Evolutionary conservation across 129 eudicot species (phyloP).

Genomic region (Daucus carota): DH1_v3.0 NC_030388.2:24967501-24968000

Average conservation of each 20-base stretch:
- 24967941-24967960: neutral
- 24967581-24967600: slow-evolving; percentile 7
- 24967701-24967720: slow-evolving; percentile 86
- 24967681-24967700: slow-evolving; percentile 93
- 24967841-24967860: too few species aligned
- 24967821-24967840: neutral
- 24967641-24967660: slow-evolving; percentile 91
- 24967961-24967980: neutral
- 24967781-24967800: neutral
- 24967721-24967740: slow-evolving; percentile 91
- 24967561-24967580: slow-evolving; percentile 16
- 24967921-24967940: neutral
- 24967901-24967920: neutral
- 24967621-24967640: slow-evolving; percentile 97
- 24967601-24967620: slow-evolving; percentile 8
- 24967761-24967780: neutral
- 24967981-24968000: neutral
- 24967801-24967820: neutral
- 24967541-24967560: slow-evolving; percentile 55
- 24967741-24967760: slow-evolving; percentile 72
- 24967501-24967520: slow-evolving; percentile 98
- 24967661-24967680: slow-evolving; percentile 87
- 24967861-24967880: neutral
- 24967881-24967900: neutral
- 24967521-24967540: slow-evolving; percentile 75